These are phyloP conservation scores for Exserohilum rostratum DNA, from an alignment of 2,329 filamentous ascomycete genomes.

Conservation along the genomic window DNA sequence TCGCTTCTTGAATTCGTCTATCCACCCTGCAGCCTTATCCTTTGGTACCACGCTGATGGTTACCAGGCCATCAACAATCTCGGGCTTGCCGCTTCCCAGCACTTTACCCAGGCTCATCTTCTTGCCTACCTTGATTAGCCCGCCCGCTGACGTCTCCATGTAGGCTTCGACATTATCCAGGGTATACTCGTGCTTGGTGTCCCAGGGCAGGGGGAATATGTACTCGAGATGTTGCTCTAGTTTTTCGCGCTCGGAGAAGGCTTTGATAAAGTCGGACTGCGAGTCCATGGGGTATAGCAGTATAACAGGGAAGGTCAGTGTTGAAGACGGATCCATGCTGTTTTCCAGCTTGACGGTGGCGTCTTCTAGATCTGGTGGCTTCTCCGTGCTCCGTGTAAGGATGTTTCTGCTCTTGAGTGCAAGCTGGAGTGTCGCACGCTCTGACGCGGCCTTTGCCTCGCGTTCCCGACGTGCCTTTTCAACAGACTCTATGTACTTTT, in stretches of 20 bases:
- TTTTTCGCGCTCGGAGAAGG: slow-evolving; percentile 77
- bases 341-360: slow-evolving; percentile 74
- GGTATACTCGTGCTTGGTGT: slow-evolving; percentile 70
- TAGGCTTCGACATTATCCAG: slow-evolving; percentile 77
- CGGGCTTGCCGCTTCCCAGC: slow-evolving; percentile 75
- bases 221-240: slow-evolving; percentile 81
- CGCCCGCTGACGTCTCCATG: slow-evolving; percentile 80
- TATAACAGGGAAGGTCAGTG: slow-evolving; percentile 77
- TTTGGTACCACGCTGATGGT: slow-evolving; percentile 82
- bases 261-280: slow-evolving; percentile 90
- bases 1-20: slow-evolving; percentile 81
- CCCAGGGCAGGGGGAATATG: slow-evolving; percentile 90
- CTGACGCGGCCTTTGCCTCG: slow-evolving; percentile 60
- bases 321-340: slow-evolving; percentile 72
- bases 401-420: slow-evolving; percentile 74
- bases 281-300: slow-evolving; percentile 83
- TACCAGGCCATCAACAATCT: slow-evolving; percentile 85
- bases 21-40: slow-evolving; percentile 72
- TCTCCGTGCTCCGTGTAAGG: slow-evolving; percentile 66
- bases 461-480: slow-evolving; percentile 63
- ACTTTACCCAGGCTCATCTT: slow-evolving; percentile 79
- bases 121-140: slow-evolving; percentile 87
- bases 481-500: slow-evolving; percentile 61
- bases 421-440: slow-evolving; percentile 59
- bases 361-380: slow-evolving; percentile 88